Percentiles rank a stretch among this genome's conserved stretches.
These are phyloP conservation scores for Naematelia aurantialba DNA, from an alignment of 768 basidiomycete species.

Conservation along the genomic window DNA sequence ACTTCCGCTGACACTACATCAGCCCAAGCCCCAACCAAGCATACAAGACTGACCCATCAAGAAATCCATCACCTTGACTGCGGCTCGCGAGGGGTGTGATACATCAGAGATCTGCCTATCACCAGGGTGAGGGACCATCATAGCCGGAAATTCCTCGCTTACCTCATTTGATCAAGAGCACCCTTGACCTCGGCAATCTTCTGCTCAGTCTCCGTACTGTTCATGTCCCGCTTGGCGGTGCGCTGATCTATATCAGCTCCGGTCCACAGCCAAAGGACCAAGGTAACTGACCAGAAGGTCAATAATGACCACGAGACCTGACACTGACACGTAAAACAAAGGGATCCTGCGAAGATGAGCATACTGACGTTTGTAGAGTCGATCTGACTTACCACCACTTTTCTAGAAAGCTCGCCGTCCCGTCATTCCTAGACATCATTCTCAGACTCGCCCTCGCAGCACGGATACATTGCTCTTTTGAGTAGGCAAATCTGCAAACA, in stretches of 20 bases:
- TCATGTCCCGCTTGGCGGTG: constrained; percentile 32
- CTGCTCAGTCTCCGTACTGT: constrained; percentile 32
- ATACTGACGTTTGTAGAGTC: neutral
- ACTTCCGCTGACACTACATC: constrained; percentile 40
- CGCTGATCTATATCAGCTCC: constrained; percentile 18
- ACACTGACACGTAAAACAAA: constrained; percentile 48
- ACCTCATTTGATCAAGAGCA: constrained; percentile 47
- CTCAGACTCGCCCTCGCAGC: constrained; percentile 49
- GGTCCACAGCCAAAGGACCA: neutral
- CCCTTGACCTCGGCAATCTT: constrained; percentile 46
- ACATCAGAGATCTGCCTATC: constrained; percentile 43
- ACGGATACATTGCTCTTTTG: constrained; percentile 49
- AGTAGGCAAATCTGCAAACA: constrained; percentile 46
- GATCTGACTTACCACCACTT: constrained; percentile 45
- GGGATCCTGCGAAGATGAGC: constrained; percentile 29
- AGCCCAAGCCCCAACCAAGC: constrained; percentile 5
- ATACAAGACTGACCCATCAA: constrained; percentile 38
- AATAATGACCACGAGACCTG: constrained; percentile 48
- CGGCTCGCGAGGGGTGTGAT: constrained; percentile 47
- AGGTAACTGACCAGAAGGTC: constrained; percentile 46
- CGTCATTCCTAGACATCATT: constrained; percentile 46
- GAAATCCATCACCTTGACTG: constrained; percentile 49
- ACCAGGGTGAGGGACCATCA: too few relatives aligned
- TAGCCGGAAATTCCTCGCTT: too few relatives aligned
- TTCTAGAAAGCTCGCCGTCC: constrained; percentile 47